These are phyloP conservation scores for Zygoascus meyerae DNA, from an alignment of 1,139 yeast species.

Conservation along the genomic window DNA sequence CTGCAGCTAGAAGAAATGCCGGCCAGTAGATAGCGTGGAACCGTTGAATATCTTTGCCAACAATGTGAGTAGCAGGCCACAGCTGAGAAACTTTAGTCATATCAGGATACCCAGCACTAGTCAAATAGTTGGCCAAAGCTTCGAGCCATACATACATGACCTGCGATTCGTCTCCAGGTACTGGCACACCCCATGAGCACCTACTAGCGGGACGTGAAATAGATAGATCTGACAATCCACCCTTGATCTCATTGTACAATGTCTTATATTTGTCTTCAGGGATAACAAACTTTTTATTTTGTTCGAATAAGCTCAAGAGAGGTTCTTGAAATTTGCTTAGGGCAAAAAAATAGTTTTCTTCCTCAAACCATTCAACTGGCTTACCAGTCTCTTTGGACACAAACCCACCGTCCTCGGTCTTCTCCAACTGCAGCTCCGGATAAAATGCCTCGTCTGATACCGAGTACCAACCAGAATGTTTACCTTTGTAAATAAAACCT, in stretches of 20 bases:
- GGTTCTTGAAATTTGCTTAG: conserved; percentile 54
- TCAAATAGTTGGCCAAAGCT: conserved; percentile 79
- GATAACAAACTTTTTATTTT: conserved; percentile 48
- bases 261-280: conserved; percentile 57
- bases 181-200: conserved; percentile 84
- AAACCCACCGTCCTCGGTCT: conserved; percentile 37
- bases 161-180: conserved; percentile 74
- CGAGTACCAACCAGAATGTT: conserved; percentile 92
- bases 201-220: conserved; percentile 77
- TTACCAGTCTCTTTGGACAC: conserved; percentile 71
- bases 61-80: conserved; percentile 68
- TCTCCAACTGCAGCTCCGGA: conserved; percentile 69
- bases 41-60: conserved; percentile 83
- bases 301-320: conserved; percentile 45
- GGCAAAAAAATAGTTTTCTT: conserved; percentile 80
- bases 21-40: conserved; percentile 97
- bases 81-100: conserved; percentile 16
- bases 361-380: conserved; percentile 69
- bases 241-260: conserved; percentile 48
- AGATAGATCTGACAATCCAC: conserved; percentile 60
- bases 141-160: conserved; percentile 96
- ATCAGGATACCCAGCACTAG: conserved; percentile 62
- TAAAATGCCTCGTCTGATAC: conserved; percentile 92
- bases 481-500: conserved; percentile 73
- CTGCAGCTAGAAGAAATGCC: conserved; percentile 79